phyloP scores from a whole-genome alignment of 306 rosid genomes.

The Glycine latifolia region DNA sequence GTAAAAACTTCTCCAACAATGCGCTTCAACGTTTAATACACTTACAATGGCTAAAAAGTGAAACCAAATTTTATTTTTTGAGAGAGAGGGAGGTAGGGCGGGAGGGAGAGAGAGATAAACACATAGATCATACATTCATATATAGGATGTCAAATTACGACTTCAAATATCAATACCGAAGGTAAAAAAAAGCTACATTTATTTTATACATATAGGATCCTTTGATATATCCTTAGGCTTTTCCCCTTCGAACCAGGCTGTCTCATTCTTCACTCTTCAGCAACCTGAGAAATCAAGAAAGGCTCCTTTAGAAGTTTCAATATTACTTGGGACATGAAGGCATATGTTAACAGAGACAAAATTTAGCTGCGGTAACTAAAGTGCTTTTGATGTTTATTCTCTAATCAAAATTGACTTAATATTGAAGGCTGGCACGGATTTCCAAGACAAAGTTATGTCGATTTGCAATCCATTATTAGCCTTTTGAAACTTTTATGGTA shows the following conservation, averaged over 20 bases:
- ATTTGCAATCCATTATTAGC: background rate
- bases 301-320: background rate
- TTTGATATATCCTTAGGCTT: slow-evolving; percentile 6
- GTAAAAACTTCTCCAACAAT: no score
- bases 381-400: background rate
- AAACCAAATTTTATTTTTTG: no score
- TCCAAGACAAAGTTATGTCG: background rate
- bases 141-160: background rate
- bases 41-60: no score
- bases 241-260: slow-evolving; percentile 34
- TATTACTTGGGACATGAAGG: background rate
- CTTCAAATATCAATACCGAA: slow-evolving; percentile 15
- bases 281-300: slow-evolving; percentile 43
- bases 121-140: background rate
- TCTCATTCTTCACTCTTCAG: slow-evolving; percentile 29
- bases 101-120: no score
- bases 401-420: background rate
- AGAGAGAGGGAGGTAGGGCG: no score
- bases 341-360: background rate
- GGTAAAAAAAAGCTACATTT: slow-evolving; percentile 35
- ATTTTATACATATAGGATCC: slow-evolving; percentile 45
- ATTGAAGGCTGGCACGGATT: background rate
- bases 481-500: background rate
- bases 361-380: background rate
- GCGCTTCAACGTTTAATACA: no score